Evolutionary conservation across 2,329 filamentous ascomycete genomes (phyloP).

Genomic region (Pseudogymnoascus verrucosus): DNA sequence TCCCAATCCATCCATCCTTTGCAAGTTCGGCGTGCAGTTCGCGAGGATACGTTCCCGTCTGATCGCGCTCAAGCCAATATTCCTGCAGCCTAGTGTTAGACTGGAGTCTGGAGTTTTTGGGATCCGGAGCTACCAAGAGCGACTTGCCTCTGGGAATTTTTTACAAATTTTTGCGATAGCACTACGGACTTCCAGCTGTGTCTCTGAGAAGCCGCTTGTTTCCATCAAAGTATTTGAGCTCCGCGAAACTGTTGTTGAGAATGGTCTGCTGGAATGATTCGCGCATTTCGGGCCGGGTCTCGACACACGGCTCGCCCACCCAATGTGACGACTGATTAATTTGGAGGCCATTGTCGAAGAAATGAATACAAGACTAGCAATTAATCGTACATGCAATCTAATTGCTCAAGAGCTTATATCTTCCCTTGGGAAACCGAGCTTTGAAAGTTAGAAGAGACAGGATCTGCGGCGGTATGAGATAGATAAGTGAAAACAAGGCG

Average conservation of each 20-base stretch:
- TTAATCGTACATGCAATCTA: neutral
- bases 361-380: slow-evolving; percentile 11
- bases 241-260: neutral
- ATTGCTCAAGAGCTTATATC: neutral
- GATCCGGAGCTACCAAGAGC: slow-evolving; percentile 2
- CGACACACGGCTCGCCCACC: neutral
- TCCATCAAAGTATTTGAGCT: slow-evolving; percentile 51
- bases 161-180: slow-evolving; percentile 61
- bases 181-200: slow-evolving; percentile 64
- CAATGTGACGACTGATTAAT: neutral
- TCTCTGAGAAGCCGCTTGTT: slow-evolving; percentile 61
- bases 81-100: slow-evolving; percentile 27
- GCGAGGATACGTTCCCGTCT: slow-evolving; percentile 60
- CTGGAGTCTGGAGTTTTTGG: neutral
- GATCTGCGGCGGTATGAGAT: neutral
- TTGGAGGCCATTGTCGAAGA: neutral
- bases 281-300: neutral
- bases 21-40: slow-evolving; percentile 71
- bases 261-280: neutral
- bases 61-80: slow-evolving; percentile 71
- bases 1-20: slow-evolving; percentile 71
- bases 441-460: neutral
- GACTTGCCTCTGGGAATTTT: slow-evolving; percentile 50
- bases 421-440: neutral
- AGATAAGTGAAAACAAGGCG: neutral